Evolutionary conservation across 2,329 filamentous ascomycete species (phyloP).

Genomic region (Colletotrichum lindemuthianum): DNA sequence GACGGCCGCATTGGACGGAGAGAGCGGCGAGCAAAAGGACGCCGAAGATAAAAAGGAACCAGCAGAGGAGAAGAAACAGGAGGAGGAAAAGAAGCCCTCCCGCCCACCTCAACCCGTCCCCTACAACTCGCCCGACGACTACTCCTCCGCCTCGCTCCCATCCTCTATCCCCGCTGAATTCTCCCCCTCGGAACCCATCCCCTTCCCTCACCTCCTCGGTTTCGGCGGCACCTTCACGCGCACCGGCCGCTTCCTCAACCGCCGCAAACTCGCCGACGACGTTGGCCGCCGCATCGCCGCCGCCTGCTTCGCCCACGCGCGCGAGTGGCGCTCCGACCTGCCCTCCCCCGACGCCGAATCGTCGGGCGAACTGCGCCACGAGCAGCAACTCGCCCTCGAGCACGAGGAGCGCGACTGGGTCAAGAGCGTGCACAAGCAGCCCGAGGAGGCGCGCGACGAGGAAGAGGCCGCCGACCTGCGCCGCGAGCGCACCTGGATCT

Average conservation of each 20-base stretch:
- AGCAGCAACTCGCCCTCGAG: slow-evolving; percentile 72
- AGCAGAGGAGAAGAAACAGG: slow-evolving; percentile 47
- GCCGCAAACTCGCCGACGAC: slow-evolving; percentile 84
- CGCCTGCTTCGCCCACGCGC: slow-evolving; percentile 73
- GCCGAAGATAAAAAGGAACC: too few species aligned
- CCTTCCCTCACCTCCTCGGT: slow-evolving; percentile 90
- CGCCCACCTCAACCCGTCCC: slow-evolving; percentile 73
- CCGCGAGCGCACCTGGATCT: slow-evolving; percentile 79
- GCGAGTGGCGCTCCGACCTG: slow-evolving; percentile 57
- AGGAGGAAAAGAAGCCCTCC: slow-evolving; percentile 65
- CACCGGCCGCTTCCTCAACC: slow-evolving; percentile 87
- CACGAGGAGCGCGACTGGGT: slow-evolving; percentile 85
- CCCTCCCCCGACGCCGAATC: slow-evolving; percentile 42
- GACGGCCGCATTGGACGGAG: neutral
- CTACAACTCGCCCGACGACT: slow-evolving; percentile 79
- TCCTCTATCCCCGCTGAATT: slow-evolving; percentile 75
- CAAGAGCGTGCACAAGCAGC: slow-evolving; percentile 76
- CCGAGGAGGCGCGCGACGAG: slow-evolving; percentile 51
- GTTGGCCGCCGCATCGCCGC: slow-evolving; percentile 90
- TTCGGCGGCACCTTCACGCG: slow-evolving; percentile 91
- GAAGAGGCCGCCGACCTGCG: slow-evolving; percentile 52
- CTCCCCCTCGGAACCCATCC: slow-evolving; percentile 76
- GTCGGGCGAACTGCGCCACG: slow-evolving; percentile 52
- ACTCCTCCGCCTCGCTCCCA: slow-evolving; percentile 73
- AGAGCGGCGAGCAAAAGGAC: slow-evolving; percentile 37